Evolutionary conservation across 2,329 filamentous ascomycete species (phyloP).

Genomic region (Cytospora piceicola): DNA sequence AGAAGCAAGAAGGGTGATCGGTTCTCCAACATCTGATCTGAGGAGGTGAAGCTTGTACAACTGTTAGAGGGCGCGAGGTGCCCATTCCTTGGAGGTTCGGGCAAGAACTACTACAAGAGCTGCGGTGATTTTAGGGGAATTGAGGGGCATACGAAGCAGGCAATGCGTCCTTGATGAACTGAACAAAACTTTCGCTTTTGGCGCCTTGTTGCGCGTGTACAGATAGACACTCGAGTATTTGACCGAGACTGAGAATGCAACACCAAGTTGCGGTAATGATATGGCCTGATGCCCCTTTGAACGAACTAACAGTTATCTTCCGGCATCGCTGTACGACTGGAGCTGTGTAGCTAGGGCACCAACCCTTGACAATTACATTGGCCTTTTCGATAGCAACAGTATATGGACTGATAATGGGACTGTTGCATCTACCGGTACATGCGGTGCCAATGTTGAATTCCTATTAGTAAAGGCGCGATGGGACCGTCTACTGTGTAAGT

Average conservation of each 20-base stretch:
- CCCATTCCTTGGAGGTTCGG: not conserved
- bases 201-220: slow-evolving; percentile 17
- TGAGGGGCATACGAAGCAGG: not conserved
- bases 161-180: slow-evolving; percentile 5
- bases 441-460: too few relatives aligned
- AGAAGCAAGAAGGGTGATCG: slow-evolving; percentile 82
- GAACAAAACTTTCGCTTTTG: slow-evolving; percentile 1
- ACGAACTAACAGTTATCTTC: not conserved
- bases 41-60: slow-evolving; percentile 23
- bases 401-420: not conserved
- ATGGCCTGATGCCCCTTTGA: slow-evolving; percentile 11
- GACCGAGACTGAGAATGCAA: slow-evolving; percentile 10
- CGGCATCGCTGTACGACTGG: not conserved
- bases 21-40: slow-evolving; percentile 59
- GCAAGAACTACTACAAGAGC: not conserved
- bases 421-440: too few relatives aligned
- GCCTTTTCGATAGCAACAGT: not conserved
- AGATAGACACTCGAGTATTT: slow-evolving; percentile 4
- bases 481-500: not conserved
- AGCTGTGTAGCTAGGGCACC: not conserved
- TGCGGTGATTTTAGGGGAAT: too few relatives aligned
- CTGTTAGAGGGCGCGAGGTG: not conserved
- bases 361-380: too few relatives aligned
- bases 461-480: not conserved
- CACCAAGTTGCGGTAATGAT: slow-evolving; percentile 13